Percentiles rank a stretch among this genome's conserved stretches.
phyloP scores from a whole-genome alignment of 768 basidiomycete species.

The Tulasnella sp. region DNA sequence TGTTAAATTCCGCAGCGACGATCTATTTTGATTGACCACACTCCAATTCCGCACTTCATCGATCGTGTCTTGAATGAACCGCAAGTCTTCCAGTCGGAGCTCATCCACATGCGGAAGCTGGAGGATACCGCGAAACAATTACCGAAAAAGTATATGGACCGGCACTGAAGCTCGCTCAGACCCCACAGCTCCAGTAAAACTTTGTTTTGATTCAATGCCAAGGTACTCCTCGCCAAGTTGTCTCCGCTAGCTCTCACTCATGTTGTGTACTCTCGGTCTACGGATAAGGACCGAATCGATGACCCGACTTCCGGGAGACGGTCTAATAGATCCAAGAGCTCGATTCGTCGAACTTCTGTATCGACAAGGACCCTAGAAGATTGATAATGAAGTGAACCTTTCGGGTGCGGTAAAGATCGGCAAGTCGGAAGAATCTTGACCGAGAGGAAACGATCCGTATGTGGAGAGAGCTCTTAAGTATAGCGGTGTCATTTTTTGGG shows the following conservation, averaged over 20 bases:
- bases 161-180: neutral
- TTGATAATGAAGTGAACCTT: neutral
- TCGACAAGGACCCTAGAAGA: neutral
- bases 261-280: neutral
- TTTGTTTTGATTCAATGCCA: neutral
- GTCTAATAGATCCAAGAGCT: neutral
- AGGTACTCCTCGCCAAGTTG: neutral
- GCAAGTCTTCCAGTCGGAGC: neutral
- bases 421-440: neutral
- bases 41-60: neutral
- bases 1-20: neutral
- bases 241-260: too few species aligned
- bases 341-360: too few species aligned
- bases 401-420: neutral
- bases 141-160: neutral
- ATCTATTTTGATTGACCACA: neutral
- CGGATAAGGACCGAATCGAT: neutral
- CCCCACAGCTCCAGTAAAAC: neutral
- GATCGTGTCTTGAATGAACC: neutral
- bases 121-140: neutral
- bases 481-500: neutral
- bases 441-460: neutral
- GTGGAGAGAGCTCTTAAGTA: neutral
- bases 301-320: neutral
- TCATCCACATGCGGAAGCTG: neutral